Percentiles rank a stretch among this genome's conserved stretches.
phyloP scores from a whole-genome alignment of 176 grass and related monocot species.

The Pharus latifolius region DNA sequence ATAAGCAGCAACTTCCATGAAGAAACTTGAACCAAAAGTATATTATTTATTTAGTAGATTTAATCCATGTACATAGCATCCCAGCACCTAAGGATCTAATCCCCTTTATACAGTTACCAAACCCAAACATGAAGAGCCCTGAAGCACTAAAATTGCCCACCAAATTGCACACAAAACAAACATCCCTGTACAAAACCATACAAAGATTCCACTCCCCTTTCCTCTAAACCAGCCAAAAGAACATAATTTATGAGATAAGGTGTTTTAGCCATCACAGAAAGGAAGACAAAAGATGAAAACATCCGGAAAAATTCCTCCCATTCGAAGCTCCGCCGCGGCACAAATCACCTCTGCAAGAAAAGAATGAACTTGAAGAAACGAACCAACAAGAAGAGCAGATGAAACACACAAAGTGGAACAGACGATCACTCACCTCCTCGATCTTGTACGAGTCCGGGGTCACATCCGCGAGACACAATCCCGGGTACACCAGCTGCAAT shows the following conservation, averaged over 20 bases:
- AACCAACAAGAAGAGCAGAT: background rate
- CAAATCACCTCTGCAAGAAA: conserved; percentile 30
- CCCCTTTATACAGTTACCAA: background rate
- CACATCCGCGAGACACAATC: conserved; percentile 9
- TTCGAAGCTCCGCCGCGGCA: background rate
- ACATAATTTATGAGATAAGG: background rate
- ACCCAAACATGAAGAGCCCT: background rate
- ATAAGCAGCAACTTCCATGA: background rate
- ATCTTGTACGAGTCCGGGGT: conserved; percentile 34
- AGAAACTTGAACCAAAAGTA: background rate
- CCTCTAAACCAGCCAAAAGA: conserved; percentile 8
- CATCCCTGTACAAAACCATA: background rate
- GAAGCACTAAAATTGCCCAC: background rate
- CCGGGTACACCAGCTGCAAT: conserved; percentile 33
- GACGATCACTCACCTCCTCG: conserved; percentile 18
- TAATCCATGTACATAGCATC: conserved; percentile 17
- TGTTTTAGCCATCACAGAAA: conserved; percentile 9
- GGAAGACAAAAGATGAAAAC: background rate
- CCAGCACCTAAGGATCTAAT: conserved; percentile 2
- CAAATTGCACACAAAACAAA: background rate
- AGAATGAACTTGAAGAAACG: conserved; percentile 16
- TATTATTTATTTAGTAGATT: background rate
- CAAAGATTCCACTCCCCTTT: background rate
- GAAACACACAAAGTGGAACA: background rate
- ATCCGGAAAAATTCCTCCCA: conserved; percentile 10